A percentile compares a stretch with the other conserved stretches of the same genome.
Evolutionary conservation across 768 basidiomycete genomes (phyloP).

Genomic region (Mrakia blollopis): DNA sequence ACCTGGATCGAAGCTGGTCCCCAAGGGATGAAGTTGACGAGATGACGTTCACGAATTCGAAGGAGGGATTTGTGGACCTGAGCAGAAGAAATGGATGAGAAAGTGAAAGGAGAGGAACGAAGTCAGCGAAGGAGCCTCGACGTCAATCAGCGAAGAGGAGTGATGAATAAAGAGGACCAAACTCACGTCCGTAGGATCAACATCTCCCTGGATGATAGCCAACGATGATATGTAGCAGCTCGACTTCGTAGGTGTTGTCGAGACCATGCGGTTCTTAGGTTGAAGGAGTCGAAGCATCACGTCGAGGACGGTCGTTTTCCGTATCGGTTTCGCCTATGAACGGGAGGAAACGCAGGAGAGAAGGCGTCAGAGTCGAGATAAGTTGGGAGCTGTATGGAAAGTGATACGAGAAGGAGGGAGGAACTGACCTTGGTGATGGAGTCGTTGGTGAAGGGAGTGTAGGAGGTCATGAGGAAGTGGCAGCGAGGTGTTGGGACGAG

Average conservation of each 20-base stretch:
- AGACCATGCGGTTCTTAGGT: conserved; percentile 98
- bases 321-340: conserved; percentile 95
- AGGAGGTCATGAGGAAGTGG: conserved; percentile 98
- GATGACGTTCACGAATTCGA: conserved; percentile 89
- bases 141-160: not conserved
- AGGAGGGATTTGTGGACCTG: conserved; percentile 96
- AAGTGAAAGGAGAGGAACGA: not conserved
- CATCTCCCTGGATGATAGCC: conserved; percentile 97
- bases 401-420: not conserved
- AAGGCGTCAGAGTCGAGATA: not conserved
- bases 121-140: not conserved
- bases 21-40: conserved; percentile 99
- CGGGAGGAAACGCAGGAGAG: not conserved
- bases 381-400: not conserved
- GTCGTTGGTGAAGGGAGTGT: conserved; percentile 96
- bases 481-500: conserved; percentile 95
- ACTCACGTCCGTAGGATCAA: conserved; percentile 91
- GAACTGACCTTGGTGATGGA: conserved; percentile 80
- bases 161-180: not conserved
- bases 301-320: conserved; percentile 93
- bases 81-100: conserved; percentile 17
- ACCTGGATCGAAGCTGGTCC: conserved; percentile 98
- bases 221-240: conserved; percentile 96
- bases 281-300: conserved; percentile 97
- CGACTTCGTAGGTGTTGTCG: conserved; percentile 82